phyloP scores from a whole-genome alignment of 1,139 yeast genomes.

The Blastobotrys aristatus region DNA sequence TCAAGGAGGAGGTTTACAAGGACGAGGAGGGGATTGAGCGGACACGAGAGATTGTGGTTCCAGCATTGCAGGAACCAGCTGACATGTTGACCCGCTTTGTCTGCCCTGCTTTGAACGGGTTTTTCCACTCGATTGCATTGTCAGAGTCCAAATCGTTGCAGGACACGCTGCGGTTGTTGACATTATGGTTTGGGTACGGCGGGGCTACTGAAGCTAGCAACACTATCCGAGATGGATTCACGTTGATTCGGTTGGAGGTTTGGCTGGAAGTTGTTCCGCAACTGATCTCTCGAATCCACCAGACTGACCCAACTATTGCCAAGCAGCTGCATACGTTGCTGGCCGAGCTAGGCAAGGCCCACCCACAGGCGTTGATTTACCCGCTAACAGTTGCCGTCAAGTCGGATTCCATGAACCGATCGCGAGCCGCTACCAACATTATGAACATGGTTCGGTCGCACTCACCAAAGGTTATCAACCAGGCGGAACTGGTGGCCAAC shows the following conservation, averaged over 20 bases:
- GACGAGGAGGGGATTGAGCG: constrained; percentile 4
- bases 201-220: constrained; percentile 87
- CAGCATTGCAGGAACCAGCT: background rate
- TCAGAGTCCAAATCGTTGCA: constrained; percentile 77
- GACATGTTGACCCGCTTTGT: constrained; percentile 70
- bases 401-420: constrained; percentile 84
- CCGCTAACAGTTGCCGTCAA: constrained; percentile 96
- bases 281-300: constrained; percentile 92
- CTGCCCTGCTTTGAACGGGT: constrained; percentile 90
- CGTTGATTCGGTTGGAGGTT: constrained; percentile 81
- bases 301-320: constrained; percentile 82
- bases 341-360: constrained; percentile 87
- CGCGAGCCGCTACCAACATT: constrained; percentile 85
- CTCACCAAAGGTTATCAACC: constrained; percentile 78
- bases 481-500: constrained; percentile 88
- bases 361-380: constrained; percentile 94
- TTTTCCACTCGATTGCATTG: constrained; percentile 88
- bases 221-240: constrained; percentile 88
- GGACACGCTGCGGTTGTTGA: constrained; percentile 82
- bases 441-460: constrained; percentile 90
- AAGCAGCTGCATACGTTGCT: constrained; percentile 72
- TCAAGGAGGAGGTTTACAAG: constrained; percentile 6
- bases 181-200: constrained; percentile 95
- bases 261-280: constrained; percentile 97
- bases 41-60: background rate